A percentile compares a stretch with the other conserved stretches of the same genome.
Conservation (phyloP, 2,329 filamentous ascomycete species). For the Paraconiothyrium sp. region DNA sequence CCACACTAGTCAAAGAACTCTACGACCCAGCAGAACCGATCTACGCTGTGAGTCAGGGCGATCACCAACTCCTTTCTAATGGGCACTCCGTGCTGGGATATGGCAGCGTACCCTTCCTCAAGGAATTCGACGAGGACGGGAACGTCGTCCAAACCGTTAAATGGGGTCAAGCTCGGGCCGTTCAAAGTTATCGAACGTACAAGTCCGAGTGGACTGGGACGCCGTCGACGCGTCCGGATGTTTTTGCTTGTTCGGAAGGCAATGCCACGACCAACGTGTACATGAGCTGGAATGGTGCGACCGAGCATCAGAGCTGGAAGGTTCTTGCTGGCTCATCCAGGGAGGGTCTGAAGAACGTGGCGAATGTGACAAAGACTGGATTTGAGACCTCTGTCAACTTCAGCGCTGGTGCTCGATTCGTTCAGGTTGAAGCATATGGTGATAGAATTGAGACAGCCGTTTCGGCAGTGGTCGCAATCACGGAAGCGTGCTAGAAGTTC, state of each 20-base stretch:
- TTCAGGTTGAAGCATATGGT: conserved; percentile 6
- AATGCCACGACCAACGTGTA: conserved; percentile 16
- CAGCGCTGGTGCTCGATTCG: neutral
- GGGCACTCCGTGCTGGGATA: conserved; percentile 18
- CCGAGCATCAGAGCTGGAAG: conserved; percentile 15
- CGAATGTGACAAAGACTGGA: neutral
- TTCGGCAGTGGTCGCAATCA: neutral
- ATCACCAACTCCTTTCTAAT: conserved; percentile 5
- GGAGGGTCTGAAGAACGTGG: neutral
- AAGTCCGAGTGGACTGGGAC: conserved; percentile 21
- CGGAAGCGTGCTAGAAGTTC: neutral
- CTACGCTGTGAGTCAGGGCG: conserved; percentile 2
- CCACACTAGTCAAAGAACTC: conserved; percentile 11
- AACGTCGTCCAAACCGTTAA: conserved; percentile 15
- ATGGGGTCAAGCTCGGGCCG: conserved; percentile 15
- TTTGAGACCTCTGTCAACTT: conserved; percentile 7
- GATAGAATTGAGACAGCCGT: neutral
- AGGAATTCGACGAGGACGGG: conserved; percentile 19
- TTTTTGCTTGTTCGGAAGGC: conserved; percentile 13
- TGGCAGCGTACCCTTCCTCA: conserved; percentile 18
- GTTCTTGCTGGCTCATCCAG: conserved; percentile 8
- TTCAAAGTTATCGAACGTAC: conserved; percentile 22
- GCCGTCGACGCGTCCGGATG: conserved; percentile 15
- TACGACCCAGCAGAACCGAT: conserved; percentile 5
- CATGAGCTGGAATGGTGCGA: conserved; percentile 26